A percentile compares a stretch with the other conserved stretches of the same genome.
These are phyloP conservation scores for Pleurotus pulmonarius DNA, from an alignment of 768 basidiomycete genomes.

Conservation along the genomic window DNA sequence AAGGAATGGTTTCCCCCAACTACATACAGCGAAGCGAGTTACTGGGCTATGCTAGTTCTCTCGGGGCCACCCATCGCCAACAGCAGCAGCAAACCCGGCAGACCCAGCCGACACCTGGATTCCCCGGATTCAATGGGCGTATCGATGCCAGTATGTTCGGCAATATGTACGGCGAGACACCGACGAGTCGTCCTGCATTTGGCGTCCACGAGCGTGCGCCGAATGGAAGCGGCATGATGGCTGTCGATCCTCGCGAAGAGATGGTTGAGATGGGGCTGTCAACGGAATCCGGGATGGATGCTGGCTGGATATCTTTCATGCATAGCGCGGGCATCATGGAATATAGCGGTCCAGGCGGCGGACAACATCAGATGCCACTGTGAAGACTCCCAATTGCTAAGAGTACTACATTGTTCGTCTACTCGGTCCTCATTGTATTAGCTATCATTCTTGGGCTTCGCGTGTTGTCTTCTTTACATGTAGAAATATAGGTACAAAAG, in stretches of 20 bases:
- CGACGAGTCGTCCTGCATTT: neutral
- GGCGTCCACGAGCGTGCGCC: neutral
- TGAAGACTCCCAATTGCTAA: neutral
- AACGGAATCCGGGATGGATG: constrained; percentile 42
- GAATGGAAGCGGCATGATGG: neutral
- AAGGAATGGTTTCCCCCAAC: neutral
- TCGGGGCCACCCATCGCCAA: neutral
- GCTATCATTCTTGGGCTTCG: neutral
- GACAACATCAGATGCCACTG: constrained; percentile 1
- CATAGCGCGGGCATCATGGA: constrained; percentile 48
- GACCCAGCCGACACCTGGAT: neutral
- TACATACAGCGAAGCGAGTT: neutral
- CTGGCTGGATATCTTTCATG: constrained; percentile 47
- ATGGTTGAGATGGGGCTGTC: constrained; percentile 41
- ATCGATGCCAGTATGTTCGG: neutral
- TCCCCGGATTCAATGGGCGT: neutral
- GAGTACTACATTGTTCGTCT: neutral
- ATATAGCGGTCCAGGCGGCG: neutral
- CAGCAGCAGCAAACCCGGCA: neutral
- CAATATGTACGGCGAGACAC: neutral
- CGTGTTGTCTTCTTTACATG: neutral
- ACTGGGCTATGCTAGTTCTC: neutral
- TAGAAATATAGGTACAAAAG: neutral
- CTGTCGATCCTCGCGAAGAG: constrained; percentile 3
- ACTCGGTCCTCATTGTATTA: neutral